These are phyloP conservation scores for Coniosporium apollinis DNA, from an alignment of 495 filamentous ascomycete genomes.

Conservation along the genomic window DNA sequence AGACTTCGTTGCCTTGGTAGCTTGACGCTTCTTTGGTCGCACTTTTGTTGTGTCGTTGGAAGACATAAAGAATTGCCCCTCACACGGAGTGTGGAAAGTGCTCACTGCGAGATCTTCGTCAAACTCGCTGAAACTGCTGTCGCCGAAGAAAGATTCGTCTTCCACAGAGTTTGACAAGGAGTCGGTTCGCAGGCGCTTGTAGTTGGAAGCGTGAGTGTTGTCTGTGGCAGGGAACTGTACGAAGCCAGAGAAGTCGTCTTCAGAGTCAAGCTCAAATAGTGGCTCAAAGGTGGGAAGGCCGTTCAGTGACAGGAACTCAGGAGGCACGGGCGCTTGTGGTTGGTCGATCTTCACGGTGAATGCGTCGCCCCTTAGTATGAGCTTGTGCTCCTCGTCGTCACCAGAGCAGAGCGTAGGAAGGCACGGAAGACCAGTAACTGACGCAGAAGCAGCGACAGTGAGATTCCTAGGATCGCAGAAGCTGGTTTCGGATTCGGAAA, in stretches of 20 bases:
- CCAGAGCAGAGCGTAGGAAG: constrained; percentile 51
- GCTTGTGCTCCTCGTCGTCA: constrained; percentile 63
- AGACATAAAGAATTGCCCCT: no score
- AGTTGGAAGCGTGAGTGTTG: constrained; percentile 46
- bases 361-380: constrained; percentile 47
- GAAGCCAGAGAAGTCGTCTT: constrained; percentile 72
- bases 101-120: constrained; percentile 45
- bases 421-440: constrained; percentile 45
- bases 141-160: constrained; percentile 58
- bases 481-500: constrained; percentile 53
- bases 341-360: constrained; percentile 29
- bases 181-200: constrained; percentile 62
- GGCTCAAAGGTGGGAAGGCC: constrained; percentile 67
- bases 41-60: no score
- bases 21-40: no score
- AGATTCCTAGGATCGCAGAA: constrained; percentile 92
- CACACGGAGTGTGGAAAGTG: constrained; percentile 29
- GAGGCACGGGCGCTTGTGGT: constrained; percentile 25
- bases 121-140: constrained; percentile 61
- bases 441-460: constrained; percentile 50
- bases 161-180: constrained; percentile 40
- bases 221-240: constrained; percentile 49
- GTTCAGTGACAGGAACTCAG: constrained; percentile 36
- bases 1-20: no score
- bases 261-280: constrained; percentile 80